A percentile compares a stretch with the other conserved stretches of the same genome.
phyloP scores from a whole-genome alignment of 306 rosid species.

The Macrotyloma uniflorum region DNA sequence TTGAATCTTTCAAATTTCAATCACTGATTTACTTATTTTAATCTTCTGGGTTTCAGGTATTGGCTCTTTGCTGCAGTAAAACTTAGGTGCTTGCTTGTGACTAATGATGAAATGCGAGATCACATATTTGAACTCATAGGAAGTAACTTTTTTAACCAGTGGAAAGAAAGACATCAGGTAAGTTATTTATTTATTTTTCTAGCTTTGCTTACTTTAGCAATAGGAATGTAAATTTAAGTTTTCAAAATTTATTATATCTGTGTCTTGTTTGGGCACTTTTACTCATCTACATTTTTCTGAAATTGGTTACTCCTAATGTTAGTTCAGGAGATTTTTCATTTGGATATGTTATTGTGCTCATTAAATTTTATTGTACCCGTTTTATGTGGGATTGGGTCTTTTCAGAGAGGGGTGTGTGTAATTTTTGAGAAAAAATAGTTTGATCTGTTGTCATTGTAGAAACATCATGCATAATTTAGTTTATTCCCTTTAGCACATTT shows the following conservation, averaged over 20 bases:
- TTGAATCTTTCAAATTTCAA: constrained; percentile 18
- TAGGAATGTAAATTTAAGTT: not conserved
- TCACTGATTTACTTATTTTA: constrained; percentile 3
- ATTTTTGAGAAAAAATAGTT: not conserved
- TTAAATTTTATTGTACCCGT: not conserved
- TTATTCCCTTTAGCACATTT: not conserved
- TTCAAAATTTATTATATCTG: constrained; percentile 16
- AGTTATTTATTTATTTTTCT: constrained; percentile 36
- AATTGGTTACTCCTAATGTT: not conserved
- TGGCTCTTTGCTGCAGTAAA: constrained; percentile 93
- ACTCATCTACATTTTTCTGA: constrained; percentile 7
- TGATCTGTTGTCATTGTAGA: not conserved
- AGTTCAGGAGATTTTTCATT: not conserved
- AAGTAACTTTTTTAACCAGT: constrained; percentile 75
- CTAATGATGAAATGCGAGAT: constrained; percentile 97
- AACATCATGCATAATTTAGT: not conserved
- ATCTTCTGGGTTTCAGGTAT: constrained; percentile 58
- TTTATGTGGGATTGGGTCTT: not conserved
- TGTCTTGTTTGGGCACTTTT: constrained; percentile 17
- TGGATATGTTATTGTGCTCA: not conserved
- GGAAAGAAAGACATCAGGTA: constrained; percentile 98
- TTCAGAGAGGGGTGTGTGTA: not conserved
- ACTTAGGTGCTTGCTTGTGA: constrained; percentile 79
- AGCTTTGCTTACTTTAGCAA: constrained; percentile 1
- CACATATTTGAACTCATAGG: constrained; percentile 91